phyloP scores from a whole-genome alignment of 2,329 filamentous ascomycete genomes.

The Neofusicoccum cordaticola region DNA sequence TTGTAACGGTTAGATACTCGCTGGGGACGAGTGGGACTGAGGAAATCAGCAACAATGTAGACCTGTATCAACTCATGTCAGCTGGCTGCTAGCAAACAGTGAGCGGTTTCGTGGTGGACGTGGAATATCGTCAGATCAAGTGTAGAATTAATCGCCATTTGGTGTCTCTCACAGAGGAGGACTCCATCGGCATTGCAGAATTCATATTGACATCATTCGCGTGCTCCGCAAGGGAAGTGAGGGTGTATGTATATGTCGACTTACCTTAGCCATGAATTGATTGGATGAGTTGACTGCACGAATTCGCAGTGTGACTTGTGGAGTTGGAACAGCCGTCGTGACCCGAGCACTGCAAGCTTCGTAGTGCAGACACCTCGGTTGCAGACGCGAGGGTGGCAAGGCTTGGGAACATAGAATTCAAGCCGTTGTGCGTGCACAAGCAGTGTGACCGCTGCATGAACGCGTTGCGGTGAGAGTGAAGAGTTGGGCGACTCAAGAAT shows the following conservation, averaged over 20 bases:
- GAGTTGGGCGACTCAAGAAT: background rate
- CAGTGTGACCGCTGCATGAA: background rate
- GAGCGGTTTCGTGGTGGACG: background rate
- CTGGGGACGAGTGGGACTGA: background rate
- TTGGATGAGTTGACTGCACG: too few species aligned
- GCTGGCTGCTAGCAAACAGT: background rate
- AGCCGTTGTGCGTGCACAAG: background rate
- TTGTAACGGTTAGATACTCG: slow-evolving; percentile 16
- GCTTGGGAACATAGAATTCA: too few species aligned
- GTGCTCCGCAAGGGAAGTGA: background rate
- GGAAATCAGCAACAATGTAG: background rate
- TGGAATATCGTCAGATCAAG: slow-evolving; percentile 44
- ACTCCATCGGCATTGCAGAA: slow-evolving; percentile 52
- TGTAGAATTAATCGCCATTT: slow-evolving; percentile 50
- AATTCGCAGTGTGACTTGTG: too few species aligned
- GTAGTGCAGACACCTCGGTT: too few species aligned
- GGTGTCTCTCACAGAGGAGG: slow-evolving; percentile 25
- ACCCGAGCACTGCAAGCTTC: too few species aligned
- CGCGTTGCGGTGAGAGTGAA: background rate
- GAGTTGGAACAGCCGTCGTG: too few species aligned
- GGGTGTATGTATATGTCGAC: background rate
- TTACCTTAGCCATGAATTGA: background rate
- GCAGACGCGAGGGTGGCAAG: too few species aligned
- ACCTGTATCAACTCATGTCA: background rate
- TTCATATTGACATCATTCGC: slow-evolving; percentile 43